Evolutionary conservation across 805 yeast genomes (phyloP).

Genomic region (Candida ortonii): DNA sequence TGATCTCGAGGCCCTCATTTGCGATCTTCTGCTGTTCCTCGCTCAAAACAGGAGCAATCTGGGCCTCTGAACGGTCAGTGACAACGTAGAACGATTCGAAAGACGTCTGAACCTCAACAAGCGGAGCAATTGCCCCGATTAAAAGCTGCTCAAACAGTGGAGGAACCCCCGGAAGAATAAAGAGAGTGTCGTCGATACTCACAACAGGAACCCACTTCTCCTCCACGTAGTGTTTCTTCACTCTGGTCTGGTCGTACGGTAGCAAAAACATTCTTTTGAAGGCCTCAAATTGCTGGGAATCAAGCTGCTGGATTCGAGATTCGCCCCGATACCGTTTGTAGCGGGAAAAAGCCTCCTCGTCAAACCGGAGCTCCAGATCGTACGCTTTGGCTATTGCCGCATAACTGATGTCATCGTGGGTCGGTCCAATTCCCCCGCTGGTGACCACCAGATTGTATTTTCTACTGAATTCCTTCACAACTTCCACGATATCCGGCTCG

Average conservation of each 20-base stretch:
- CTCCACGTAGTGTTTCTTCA: slow-evolving; percentile 44
- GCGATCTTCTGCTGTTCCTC: slow-evolving; percentile 45
- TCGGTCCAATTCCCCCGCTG: slow-evolving; percentile 78
- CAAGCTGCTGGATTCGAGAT: slow-evolving; percentile 29
- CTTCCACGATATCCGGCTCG: slow-evolving; percentile 56
- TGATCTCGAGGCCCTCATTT: slow-evolving; percentile 39
- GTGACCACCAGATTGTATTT: slow-evolving; percentile 68
- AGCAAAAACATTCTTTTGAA: slow-evolving; percentile 78
- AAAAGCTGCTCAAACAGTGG: slow-evolving; percentile 60
- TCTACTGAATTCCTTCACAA: slow-evolving; percentile 43
- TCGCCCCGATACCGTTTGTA: slow-evolving; percentile 52
- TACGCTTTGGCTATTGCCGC: slow-evolving; percentile 68
- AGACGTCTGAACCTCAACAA: slow-evolving; percentile 32
- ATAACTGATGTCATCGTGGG: slow-evolving; percentile 89
- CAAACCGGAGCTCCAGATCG: slow-evolving; percentile 46
- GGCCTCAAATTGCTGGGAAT: slow-evolving; percentile 50
- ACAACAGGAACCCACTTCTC: slow-evolving; percentile 86
- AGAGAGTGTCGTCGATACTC: slow-evolving; percentile 59
- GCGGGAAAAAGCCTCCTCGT: slow-evolving; percentile 54
- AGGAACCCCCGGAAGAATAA: slow-evolving; percentile 83
- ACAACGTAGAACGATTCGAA: slow-evolving; percentile 55
- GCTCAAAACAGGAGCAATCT: slow-evolving; percentile 62
- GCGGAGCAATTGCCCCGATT: slow-evolving; percentile 39
- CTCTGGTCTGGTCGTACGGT: slow-evolving; percentile 41
- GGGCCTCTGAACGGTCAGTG: slow-evolving; percentile 60